Evolutionary conservation across 352 stramenopile genomes (phyloP), one percentile per base, ranked within the genome.

Genomic region (Pythium monospermum): DNA sequence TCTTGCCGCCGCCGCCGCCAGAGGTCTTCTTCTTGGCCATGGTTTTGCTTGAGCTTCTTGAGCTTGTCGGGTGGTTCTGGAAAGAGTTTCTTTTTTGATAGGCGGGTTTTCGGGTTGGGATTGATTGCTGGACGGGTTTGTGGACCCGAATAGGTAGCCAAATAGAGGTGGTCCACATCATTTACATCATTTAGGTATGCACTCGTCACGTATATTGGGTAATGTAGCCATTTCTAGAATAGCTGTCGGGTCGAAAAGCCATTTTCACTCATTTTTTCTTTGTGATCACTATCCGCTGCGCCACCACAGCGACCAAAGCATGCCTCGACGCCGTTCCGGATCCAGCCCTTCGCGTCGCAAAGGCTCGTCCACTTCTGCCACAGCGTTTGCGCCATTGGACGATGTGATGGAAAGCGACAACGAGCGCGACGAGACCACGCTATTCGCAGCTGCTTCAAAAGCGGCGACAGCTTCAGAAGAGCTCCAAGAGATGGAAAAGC

Each of bases 21-120:
- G n/a, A n/a, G n/a, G 46, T 46, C 27, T 49, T 71, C 55, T 87
- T 90, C 66, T 91, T 91, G 38, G 43, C 73, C 80, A 88, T 91
- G 18, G 31, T 62, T 2, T 4, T n/a, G n/a, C n/a, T n/a, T n/a
- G n/a, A n/a, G n/a, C n/a, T n/a, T n/a, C n/a, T n/a, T n/a, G n/a
- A n/a, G n/a, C n/a, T n/a, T n/a, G n/a, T n/a, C n/a, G n/a, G n/a
- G n/a, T n/a, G n/a, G n/a, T n/a, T n/a, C n/a, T n/a, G 26, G 26
- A 10, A 48, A 30, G 26, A 40, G 48, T 38, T 49, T 15, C 27
- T 45, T 45, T 45, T 25, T 48, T 49, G 51, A 53, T 45, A 21
- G 32, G 30, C 27, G 42, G 43, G 52, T 53, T 26, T 40, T n/a
- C n/a, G 49, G 49, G 39, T 50, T 21, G n/a, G n/a, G n/a, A n/a